Evolutionary conservation across 805 yeast genomes (phyloP).

Genomic region (Lipomyces spencermartinsiae): DNA sequence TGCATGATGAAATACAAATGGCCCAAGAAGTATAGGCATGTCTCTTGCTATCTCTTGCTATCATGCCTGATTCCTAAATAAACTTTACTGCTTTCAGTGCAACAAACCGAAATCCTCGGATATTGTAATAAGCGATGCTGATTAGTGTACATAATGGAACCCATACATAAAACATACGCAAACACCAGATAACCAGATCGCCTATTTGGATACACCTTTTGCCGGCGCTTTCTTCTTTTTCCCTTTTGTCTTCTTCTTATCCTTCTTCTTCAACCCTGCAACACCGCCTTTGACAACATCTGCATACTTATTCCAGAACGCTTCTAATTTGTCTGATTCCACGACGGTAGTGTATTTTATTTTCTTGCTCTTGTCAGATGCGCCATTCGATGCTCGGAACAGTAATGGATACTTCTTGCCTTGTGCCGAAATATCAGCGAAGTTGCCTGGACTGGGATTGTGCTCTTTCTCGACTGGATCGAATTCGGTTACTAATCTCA

Average conservation of each 20-base stretch:
- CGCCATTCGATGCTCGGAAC: constrained; percentile 71
- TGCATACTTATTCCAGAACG: constrained; percentile 79
- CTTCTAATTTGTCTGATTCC: constrained; percentile 61
- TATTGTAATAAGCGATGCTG: neutral
- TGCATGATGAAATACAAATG: no score
- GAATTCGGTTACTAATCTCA: constrained; percentile 17
- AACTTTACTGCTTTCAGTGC: neutral
- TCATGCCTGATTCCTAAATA: no score
- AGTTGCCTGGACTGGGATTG: constrained; percentile 22
- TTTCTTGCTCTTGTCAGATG: constrained; percentile 50
- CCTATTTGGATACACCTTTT: constrained; percentile 18
- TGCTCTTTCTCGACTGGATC: constrained; percentile 32
- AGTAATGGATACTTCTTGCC: constrained; percentile 61
- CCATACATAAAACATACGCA: neutral
- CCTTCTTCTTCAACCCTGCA: constrained; percentile 79
- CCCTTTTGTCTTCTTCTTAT: constrained; percentile 73
- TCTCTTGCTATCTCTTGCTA: no score
- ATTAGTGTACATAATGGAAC: neutral
- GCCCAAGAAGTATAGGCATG: no score
- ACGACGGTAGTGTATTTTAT: constrained; percentile 76
- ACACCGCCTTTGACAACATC: constrained; percentile 73
- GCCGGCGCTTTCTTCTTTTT: constrained; percentile 48
- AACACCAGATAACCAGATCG: neutral
- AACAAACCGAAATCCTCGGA: neutral
- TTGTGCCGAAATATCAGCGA: constrained; percentile 21